A percentile compares a stretch with the other conserved stretches of the same genome.
phyloP scores from a whole-genome alignment of 306 rosid species.

The Gillenia trifoliata region DNA sequence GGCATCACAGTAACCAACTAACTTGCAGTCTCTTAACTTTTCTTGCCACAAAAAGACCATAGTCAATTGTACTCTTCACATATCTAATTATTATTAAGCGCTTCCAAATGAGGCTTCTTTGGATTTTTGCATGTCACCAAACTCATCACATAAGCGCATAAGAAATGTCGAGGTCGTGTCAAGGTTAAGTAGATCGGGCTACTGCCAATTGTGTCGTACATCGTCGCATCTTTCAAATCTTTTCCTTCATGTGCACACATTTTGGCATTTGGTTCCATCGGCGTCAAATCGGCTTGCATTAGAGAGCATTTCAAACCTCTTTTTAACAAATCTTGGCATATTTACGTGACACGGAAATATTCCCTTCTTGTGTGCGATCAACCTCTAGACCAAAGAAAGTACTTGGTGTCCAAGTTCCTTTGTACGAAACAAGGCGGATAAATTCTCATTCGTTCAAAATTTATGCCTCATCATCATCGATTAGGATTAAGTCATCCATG shows the following conservation, averaged over 20 bases:
- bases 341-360: neutral
- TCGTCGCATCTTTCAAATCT: too few relatives aligned
- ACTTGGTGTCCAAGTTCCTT: too few relatives aligned
- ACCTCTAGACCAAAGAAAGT: neutral
- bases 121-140: neutral
- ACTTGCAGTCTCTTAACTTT: too few relatives aligned
- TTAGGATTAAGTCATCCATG: neutral
- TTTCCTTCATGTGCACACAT: too few relatives aligned
- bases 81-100: neutral
- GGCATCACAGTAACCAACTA: too few relatives aligned
- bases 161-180: too few relatives aligned
- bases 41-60: too few relatives aligned
- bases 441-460: neutral
- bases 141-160: neutral
- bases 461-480: neutral
- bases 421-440: neutral
- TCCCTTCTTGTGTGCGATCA: too few relatives aligned
- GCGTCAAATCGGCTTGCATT: neutral
- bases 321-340: conserved; percentile 10
- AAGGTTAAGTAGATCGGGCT: too few relatives aligned
- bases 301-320: neutral
- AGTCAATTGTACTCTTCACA: too few relatives aligned
- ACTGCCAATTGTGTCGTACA: too few relatives aligned
- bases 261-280: too few relatives aligned
- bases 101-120: neutral